Base-by-base conservation (phyloP, 2,329 filamentous ascomycete genomes). In the Incumbomyces delicatus region DNA sequence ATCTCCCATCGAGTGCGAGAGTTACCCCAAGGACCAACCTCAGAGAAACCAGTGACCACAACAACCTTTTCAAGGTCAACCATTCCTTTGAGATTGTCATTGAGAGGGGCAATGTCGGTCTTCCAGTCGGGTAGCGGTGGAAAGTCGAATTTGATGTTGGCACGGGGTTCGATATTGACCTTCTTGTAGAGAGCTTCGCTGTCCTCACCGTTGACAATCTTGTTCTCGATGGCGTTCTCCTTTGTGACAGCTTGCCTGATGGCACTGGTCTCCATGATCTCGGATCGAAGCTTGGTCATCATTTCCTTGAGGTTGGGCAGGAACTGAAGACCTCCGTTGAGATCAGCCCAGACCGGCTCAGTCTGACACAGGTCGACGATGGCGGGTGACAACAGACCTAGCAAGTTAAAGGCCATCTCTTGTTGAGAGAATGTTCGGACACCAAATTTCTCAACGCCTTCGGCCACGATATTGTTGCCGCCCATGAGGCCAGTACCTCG, bases 21-120 rank as follows among this genome's bases (percentile, higher is more conserved):
- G 74, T 96, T 98, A 74, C 92, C 92, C 94, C 92, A 98, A 6
- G 92, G 92, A 87, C 92, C 89, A 51, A 95, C 81, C 66, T 98
- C 92, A 46, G 92, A 80, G 62, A 98, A 98, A 64, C 92, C 92
- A 50, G 92, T 95, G 51, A 98, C 85, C 38, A 98, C 92, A 14
- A 98, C 89, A 4, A 96, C 89, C 75, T 94, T 95, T 61, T 96
- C 92, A 34, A 98, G 80, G 61, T 98, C 90, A 44, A 98, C 92
- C 92, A 98, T 98, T 46, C 89, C 92, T 73, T 94, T 90, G 54
- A 98, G 82, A 50, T 82, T 80, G 14, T 80, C 78, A 60, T 95
- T 94, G 61, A 95, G 82, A 35, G 90, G 88, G 62, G 87, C 84
- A 54, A 98, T 75, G 49, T 96, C 90, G 6, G 78, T 73, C 66